phyloP scores from a whole-genome alignment of 116 monocot species.

The Zostera marina region DNA sequence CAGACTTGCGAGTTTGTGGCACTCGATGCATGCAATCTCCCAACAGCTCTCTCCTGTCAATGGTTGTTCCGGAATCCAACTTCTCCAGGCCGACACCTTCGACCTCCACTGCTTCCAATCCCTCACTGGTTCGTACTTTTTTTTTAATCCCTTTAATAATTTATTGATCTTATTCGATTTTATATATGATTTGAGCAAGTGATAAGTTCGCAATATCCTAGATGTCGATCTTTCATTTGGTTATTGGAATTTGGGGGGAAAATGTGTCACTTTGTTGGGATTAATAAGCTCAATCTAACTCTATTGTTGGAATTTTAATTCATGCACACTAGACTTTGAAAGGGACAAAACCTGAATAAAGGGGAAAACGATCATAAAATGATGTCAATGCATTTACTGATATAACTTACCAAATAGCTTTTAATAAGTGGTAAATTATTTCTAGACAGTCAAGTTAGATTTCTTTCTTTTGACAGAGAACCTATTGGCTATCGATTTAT shows the following conservation, averaged over 20 bases:
- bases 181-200: neutral
- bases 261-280: neutral
- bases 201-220: neutral
- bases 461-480: too few species aligned
- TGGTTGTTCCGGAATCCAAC: constrained; percentile 73
- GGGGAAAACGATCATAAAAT: too few species aligned
- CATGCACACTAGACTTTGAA: too few species aligned
- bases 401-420: too few species aligned
- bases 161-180: neutral
- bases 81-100: constrained; percentile 76
- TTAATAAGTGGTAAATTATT: too few species aligned
- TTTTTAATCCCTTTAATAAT: neutral
- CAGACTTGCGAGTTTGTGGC: constrained; percentile 85
- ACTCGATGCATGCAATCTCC: constrained; percentile 98
- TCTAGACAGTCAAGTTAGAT: too few species aligned
- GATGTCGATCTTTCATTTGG: neutral
- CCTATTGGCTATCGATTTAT: too few species aligned
- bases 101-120: constrained; percentile 97
- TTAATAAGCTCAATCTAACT: neutral
- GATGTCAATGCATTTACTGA: too few species aligned
- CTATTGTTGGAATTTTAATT: too few species aligned
- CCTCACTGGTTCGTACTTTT: constrained; percentile 51
- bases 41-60: constrained; percentile 57
- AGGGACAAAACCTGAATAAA: too few species aligned
- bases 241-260: neutral